A percentile compares a stretch with the other conserved stretches of the same genome.
Evolutionary conservation across 768 basidiomycete genomes (phyloP).

Genomic region (Phallus indusiatus): DNA sequence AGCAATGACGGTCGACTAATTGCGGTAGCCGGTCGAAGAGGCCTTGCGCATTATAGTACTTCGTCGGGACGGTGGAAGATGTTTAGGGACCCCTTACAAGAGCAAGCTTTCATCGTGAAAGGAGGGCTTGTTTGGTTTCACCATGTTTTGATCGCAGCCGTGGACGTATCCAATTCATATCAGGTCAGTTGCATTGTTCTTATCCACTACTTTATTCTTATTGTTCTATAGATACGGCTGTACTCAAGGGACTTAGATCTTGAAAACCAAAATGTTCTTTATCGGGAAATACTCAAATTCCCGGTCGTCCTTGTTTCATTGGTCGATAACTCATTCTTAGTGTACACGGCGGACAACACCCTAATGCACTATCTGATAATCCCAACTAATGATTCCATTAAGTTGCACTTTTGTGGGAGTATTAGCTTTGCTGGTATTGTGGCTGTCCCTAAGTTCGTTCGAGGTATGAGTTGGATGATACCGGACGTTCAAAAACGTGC

Average conservation of each 20-base stretch:
- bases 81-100: conserved; percentile 73
- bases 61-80: conserved; percentile 93
- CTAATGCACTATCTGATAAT: conserved; percentile 87
- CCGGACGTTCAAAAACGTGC: conserved; percentile 86
- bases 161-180: conserved; percentile 71
- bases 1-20: conserved; percentile 86
- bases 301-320: conserved; percentile 82
- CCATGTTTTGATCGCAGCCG: conserved; percentile 85
- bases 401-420: conserved; percentile 84
- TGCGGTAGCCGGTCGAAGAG: conserved; percentile 85
- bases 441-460: conserved; percentile 68
- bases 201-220: conserved; percentile 5
- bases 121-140: conserved; percentile 97
- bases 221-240: conserved; percentile 59
- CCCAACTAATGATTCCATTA: conserved; percentile 74
- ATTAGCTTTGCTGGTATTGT: conserved; percentile 92
- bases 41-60: conserved; percentile 89
- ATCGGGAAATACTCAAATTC: conserved; percentile 66
- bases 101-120: conserved; percentile 76
- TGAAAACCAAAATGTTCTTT: conserved; percentile 71
- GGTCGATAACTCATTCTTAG: conserved; percentile 89
- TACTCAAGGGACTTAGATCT: conserved; percentile 91
- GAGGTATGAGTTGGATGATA: conserved; percentile 96
- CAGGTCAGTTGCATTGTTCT: conserved; percentile 39
- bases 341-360: conserved; percentile 92